Conservation (phyloP, 495 filamentous ascomycete species). For the Extremus antarcticus region DNA sequence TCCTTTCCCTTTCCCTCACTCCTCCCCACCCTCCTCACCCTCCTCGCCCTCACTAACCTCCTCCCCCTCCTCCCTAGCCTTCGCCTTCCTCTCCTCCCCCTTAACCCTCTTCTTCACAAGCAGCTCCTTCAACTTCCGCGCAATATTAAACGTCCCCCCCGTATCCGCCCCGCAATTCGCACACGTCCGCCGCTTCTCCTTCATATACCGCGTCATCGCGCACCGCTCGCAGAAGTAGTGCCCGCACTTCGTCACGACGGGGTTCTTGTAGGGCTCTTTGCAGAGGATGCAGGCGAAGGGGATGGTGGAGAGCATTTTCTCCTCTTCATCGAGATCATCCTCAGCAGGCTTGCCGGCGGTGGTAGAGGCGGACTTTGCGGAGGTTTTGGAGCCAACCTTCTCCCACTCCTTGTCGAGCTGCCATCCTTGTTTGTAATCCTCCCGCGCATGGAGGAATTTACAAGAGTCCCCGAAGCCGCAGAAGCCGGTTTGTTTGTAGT, state of each 20-base stretch:
- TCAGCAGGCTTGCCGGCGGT: slow-evolving; percentile 36
- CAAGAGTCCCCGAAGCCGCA: slow-evolving; percentile 76
- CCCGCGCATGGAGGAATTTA: slow-evolving; percentile 77
- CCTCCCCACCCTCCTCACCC: slow-evolving; percentile 9
- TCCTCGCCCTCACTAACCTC: slow-evolving; percentile 58
- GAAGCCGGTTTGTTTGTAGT: slow-evolving; percentile 82
- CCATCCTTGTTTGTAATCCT: slow-evolving; percentile 91
- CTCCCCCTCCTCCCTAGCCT: slow-evolving; percentile 57
- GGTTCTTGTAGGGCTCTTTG: slow-evolving; percentile 64
- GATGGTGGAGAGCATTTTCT: slow-evolving; percentile 70
- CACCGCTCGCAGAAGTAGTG: slow-evolving; percentile 94
- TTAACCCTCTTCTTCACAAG: slow-evolving; percentile 73
- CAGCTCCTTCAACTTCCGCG: slow-evolving; percentile 70
- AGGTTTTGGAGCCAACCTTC: slow-evolving; percentile 64
- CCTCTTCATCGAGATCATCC: slow-evolving; percentile 55
- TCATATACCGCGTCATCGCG: slow-evolving; percentile 64
- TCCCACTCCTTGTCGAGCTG: slow-evolving; percentile 94
- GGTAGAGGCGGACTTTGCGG: slow-evolving; percentile 45
- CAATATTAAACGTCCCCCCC: slow-evolving; percentile 78
- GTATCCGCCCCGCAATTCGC: slow-evolving; percentile 78
- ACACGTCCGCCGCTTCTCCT: slow-evolving; percentile 64
- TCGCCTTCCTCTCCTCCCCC: slow-evolving; percentile 52
- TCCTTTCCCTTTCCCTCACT: not conserved
- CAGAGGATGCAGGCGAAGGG: slow-evolving; percentile 96
- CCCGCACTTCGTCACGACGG: slow-evolving; percentile 83